Conservation (phyloP, 768 basidiomycete species). For the Tulasnella calospora region DNA sequence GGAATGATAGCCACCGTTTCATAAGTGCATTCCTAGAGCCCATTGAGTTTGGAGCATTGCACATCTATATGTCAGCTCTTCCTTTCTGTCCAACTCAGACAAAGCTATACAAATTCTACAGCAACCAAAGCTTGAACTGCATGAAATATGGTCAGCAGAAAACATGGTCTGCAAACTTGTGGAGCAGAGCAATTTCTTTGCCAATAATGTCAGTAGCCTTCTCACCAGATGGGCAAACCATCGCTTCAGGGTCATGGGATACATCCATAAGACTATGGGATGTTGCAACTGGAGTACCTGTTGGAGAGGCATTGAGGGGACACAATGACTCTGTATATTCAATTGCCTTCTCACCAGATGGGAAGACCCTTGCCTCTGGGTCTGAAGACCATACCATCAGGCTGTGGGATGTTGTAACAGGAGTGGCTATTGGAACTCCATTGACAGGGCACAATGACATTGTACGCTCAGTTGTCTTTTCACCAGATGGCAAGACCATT, state of each 20-base stretch:
- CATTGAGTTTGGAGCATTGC: background rate
- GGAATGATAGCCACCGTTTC: background rate
- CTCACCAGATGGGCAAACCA: background rate
- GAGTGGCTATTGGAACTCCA: background rate
- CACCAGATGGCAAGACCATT: background rate
- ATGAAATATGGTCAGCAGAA: background rate
- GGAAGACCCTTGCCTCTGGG: background rate
- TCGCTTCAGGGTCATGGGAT: background rate
- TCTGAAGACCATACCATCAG: background rate
- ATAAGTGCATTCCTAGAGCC: background rate
- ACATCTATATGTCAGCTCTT: slow-evolving; percentile 1
- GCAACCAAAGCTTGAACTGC: background rate
- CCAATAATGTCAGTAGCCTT: background rate
- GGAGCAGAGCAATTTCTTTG: background rate
- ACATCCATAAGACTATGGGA: background rate
- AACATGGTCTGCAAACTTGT: background rate
- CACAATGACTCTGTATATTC: background rate
- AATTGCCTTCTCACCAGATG: background rate
- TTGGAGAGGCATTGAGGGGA: background rate
- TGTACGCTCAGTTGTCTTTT: too few species aligned
- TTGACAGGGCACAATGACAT: too few species aligned
- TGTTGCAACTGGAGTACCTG: background rate
- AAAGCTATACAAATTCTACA: background rate
- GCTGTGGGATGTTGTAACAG: background rate
- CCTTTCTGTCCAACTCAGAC: background rate